phyloP scores from a whole-genome alignment of 139 green algal genomes.

The Micromonas commoda region DNA sequence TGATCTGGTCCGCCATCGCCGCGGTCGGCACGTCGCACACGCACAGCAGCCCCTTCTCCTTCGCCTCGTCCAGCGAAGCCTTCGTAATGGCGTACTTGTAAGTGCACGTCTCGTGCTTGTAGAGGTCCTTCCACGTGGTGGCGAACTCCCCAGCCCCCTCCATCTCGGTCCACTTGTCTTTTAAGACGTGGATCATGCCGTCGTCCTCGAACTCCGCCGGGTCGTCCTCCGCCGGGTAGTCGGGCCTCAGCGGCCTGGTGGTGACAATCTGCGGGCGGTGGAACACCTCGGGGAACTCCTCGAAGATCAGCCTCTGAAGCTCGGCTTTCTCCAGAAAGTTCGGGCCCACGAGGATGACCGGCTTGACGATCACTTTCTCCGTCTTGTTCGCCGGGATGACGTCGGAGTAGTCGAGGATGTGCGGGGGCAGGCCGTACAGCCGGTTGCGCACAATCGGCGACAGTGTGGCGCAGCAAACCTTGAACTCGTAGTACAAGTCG shows the following conservation, averaged over 20 bases:
- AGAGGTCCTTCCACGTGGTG: constrained; percentile 39
- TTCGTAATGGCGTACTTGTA: constrained; percentile 40
- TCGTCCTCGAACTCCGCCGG: not conserved
- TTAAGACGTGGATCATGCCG: constrained; percentile 10
- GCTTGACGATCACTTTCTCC: constrained; percentile 68
- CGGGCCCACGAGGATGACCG: constrained; percentile 45
- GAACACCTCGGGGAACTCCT: constrained; percentile 72
- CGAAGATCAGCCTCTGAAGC: constrained; percentile 52
- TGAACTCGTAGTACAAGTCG: constrained; percentile 38
- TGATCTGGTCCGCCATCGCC: constrained; percentile 1
- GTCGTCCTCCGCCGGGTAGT: not conserved
- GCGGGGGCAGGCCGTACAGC: constrained; percentile 58
- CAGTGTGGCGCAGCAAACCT: constrained; percentile 58
- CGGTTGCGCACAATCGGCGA: constrained; percentile 66
- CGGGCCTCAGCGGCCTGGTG: constrained; percentile 30
- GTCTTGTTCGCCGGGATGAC: constrained; percentile 66
- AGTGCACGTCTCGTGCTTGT: constrained; percentile 41
- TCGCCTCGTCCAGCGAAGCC: constrained; percentile 15
- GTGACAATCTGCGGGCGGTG: constrained; percentile 48
- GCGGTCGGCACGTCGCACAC: constrained; percentile 13
- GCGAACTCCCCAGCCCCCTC: constrained; percentile 28
- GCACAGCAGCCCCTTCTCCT: constrained; percentile 29
- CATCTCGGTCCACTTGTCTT: constrained; percentile 37
- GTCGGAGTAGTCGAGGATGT: constrained; percentile 76
- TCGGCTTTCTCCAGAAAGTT: constrained; percentile 21